Evolutionary conservation across 441 rosid species (phyloP).

Genomic region (Brassica balearica): DNA sequence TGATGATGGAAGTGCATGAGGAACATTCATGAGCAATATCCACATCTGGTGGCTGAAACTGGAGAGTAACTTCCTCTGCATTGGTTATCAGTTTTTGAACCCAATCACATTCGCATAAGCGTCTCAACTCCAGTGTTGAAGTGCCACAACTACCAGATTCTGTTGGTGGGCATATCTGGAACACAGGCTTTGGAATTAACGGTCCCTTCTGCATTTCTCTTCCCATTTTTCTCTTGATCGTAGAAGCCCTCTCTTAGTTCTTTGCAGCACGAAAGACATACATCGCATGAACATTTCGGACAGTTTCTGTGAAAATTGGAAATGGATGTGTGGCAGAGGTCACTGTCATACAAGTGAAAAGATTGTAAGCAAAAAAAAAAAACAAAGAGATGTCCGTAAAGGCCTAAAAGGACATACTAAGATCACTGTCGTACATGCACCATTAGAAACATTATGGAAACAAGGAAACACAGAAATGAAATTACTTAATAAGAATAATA

Average conservation of each 20-base stretch:
- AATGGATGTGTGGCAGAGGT: constrained; percentile 94
- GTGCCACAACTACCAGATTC: constrained; percentile 81
- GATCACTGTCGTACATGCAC: neutral
- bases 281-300: constrained; percentile 72
- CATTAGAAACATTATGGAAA: neutral
- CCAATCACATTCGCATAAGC: constrained; percentile 61
- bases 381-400: neutral
- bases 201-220: neutral
- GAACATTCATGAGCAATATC: no score
- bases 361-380: neutral
- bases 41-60: no score
- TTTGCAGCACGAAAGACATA: constrained; percentile 84
- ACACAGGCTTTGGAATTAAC: neutral
- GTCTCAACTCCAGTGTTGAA: constrained; percentile 66
- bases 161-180: constrained; percentile 55
- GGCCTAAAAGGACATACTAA: neutral
- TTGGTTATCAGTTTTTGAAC: constrained; percentile 51
- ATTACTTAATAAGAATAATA: constrained; percentile 5
- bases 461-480: constrained; percentile 1
- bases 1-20: constrained; percentile 2
- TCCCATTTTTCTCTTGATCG: neutral
- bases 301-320: constrained; percentile 80
- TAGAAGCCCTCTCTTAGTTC: constrained; percentile 65
- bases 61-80: constrained; percentile 42
- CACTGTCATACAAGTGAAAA: constrained; percentile 49